A percentile compares a stretch with the other conserved stretches of the same genome.
Evolutionary conservation across 192 early-diverging fungal genomes (phyloP).

Genomic region (Pilobolus umbonatus): DNA sequence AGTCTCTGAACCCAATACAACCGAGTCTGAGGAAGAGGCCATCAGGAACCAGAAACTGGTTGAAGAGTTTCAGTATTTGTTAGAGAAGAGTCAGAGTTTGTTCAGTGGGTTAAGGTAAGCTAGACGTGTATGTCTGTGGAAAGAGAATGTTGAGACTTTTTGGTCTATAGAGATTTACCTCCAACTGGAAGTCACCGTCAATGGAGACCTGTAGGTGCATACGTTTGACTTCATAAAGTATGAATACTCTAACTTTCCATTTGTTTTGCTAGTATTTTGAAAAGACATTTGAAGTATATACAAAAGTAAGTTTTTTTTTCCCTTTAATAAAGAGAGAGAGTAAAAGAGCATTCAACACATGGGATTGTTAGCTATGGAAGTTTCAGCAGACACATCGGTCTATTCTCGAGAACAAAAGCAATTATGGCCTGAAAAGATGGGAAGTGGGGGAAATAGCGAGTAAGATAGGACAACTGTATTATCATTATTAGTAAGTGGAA

Average conservation of each 20-base stretch:
- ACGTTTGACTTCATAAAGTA: not conserved
- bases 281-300: slow-evolving; percentile 97
- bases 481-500: slow-evolving; percentile 63
- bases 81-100: slow-evolving; percentile 96
- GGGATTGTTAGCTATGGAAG: slow-evolving; percentile 75
- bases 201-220: slow-evolving; percentile 44
- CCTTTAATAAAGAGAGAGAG: too few species aligned
- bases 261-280: slow-evolving; percentile 69
- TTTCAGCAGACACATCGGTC: slow-evolving; percentile 88
- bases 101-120: slow-evolving; percentile 86
- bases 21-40: slow-evolving; percentile 19
- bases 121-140: not conserved
- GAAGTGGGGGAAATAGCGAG: slow-evolving; percentile 98
- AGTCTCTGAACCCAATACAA: not conserved
- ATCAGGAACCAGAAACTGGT: slow-evolving; percentile 50
- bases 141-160: not conserved
- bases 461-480: slow-evolving; percentile 93
- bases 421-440: slow-evolving; percentile 93
- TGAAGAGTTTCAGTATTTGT: slow-evolving; percentile 88
- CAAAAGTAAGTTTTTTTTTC: slow-evolving; percentile 47
- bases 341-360: too few species aligned
- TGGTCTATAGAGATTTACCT: slow-evolving; percentile 67
- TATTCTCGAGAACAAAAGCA: slow-evolving; percentile 80
- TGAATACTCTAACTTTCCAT: not conserved
- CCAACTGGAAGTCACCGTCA: slow-evolving; percentile 75